Base-by-base conservation (phyloP, 148 eudicot genomes). In the Gaultheria prostrata region DNA sequence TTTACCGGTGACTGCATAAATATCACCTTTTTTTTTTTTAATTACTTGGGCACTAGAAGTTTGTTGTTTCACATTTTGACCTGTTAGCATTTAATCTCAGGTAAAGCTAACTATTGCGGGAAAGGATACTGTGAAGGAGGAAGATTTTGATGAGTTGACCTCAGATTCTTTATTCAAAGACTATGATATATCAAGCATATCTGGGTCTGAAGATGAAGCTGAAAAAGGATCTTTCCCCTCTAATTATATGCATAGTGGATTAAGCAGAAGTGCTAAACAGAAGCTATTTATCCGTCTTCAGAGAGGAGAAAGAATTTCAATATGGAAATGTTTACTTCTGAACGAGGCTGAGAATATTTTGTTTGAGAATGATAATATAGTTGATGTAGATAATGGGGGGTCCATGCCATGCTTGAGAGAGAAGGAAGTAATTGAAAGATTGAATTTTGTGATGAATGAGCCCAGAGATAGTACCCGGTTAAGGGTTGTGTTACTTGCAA, bases 131-230 rank as follows among this genome's bases (percentile, higher is more conserved):
- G 77, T 94, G 85, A 93, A 87, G 82, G 98, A 92, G 89, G 98
- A 94, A 78, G 97, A 93, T 79, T 92, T 93, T 86, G 98, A 92
- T 75, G 95, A 94, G 86, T 86, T 85, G 20, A 86, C 93, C 48
- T 89, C 90, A 28, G 95, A 89, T 63, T 87, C 97, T 50, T 89
- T 91, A 39, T 82, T 86, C 49, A 87, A 87, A 84, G 97, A 96
- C 85, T 90, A 87, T 85, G 98, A 96, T 79, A 84, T 95, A 77
- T 95, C 98, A 13, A 94, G 98, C 83, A 93, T 94, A 84, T 96
- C 98, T 1, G 98, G 98, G 61, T 96, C 98, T 35, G 98, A 96
- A 71, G 98, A 94, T 85, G 98, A 96, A 84, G 90, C 88, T 80
- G 94, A 94, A 78, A 90, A 82, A 85, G 85, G 80, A 85, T 70